A percentile compares a stretch with the other conserved stretches of the same genome.
phyloP scores from a whole-genome alignment of 768 basidiomycete genomes.

The Boletus tomentosulus region DNA sequence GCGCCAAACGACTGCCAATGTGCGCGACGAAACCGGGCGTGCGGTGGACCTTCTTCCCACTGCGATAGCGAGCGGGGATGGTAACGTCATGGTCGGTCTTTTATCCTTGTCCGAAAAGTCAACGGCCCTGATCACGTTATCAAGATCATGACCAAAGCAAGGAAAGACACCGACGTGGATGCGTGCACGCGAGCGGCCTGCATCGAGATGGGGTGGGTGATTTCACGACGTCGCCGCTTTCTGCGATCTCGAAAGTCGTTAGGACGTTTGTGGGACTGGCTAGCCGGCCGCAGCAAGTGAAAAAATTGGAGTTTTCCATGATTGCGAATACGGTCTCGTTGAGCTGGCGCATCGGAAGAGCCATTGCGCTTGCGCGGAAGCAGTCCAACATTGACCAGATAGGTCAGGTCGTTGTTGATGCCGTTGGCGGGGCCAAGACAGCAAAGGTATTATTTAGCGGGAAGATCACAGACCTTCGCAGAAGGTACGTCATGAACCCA shows the following conservation, averaged over 20 bases:
- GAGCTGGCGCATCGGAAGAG: slow-evolving; percentile 61
- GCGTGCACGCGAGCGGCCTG: slow-evolving; percentile 43
- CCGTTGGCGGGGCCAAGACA: slow-evolving; percentile 33
- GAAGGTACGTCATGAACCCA: slow-evolving; percentile 22
- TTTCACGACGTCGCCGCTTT: not conserved
- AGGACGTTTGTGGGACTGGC: slow-evolving; percentile 44
- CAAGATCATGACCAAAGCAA: slow-evolving; percentile 42
- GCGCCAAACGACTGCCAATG: slow-evolving; percentile 31
- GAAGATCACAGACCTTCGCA: slow-evolving; percentile 52
- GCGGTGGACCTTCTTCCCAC: slow-evolving; percentile 30
- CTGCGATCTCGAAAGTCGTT: not conserved
- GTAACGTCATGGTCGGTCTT: slow-evolving; percentile 30
- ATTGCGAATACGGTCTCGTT: slow-evolving; percentile 53
- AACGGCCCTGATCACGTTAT: slow-evolving; percentile 13
- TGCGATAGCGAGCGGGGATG: slow-evolving; percentile 36
- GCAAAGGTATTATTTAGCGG: slow-evolving; percentile 50
- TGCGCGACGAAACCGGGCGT: slow-evolving; percentile 25
- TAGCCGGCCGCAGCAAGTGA: slow-evolving; percentile 36
- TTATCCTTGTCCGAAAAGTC: not conserved
- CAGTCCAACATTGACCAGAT: slow-evolving; percentile 39
- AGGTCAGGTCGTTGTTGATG: slow-evolving; percentile 32
- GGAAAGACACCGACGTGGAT: slow-evolving; percentile 42
- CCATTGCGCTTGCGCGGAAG: slow-evolving; percentile 49
- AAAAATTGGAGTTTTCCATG: slow-evolving; percentile 36
- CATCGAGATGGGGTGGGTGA: slow-evolving; percentile 44